phyloP scores from a whole-genome alignment of 331 rosid genomes.

The Malus hybrid region DNA sequence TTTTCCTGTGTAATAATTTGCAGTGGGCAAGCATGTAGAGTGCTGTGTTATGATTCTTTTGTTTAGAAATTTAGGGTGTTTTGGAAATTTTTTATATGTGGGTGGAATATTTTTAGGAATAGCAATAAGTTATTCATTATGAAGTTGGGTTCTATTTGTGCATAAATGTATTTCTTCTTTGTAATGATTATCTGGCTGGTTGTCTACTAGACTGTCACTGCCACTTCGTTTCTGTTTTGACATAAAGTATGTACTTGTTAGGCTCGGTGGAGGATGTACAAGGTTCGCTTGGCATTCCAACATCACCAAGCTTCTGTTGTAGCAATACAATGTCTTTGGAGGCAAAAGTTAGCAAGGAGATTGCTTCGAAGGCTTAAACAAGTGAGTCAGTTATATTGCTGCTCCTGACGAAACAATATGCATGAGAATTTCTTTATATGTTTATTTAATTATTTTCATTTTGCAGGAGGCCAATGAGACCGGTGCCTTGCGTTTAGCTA shows the following conservation, averaged over 20 bases:
- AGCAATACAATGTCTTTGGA: constrained; percentile 86
- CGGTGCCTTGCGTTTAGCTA: constrained; percentile 96
- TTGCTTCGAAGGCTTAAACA: constrained; percentile 70
- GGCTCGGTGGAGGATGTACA: constrained; percentile 86
- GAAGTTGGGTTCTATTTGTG: neutral
- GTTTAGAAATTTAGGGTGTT: neutral
- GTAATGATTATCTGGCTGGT: neutral
- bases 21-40: neutral
- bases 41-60: neutral
- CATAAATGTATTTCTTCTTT: neutral
- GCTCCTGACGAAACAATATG: neutral
- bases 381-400: constrained; percentile 27
- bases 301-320: constrained; percentile 51
- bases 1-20: constrained; percentile 8
- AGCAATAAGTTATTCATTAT: neutral
- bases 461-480: constrained; percentile 92
- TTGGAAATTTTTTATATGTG: neutral
- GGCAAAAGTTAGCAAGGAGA: constrained; percentile 75
- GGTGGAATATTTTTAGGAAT: neutral
- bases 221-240: constrained; percentile 1
- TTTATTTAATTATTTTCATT: constrained; percentile 4
- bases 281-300: constrained; percentile 54
- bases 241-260: constrained; percentile 24
- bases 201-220: neutral
- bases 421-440: constrained; percentile 2